A percentile compares a stretch with the other conserved stretches of the same genome.
Conservation (phyloP, 2,329 filamentous ascomycete species). For the Phyllosticta citrichinensis region DNA sequence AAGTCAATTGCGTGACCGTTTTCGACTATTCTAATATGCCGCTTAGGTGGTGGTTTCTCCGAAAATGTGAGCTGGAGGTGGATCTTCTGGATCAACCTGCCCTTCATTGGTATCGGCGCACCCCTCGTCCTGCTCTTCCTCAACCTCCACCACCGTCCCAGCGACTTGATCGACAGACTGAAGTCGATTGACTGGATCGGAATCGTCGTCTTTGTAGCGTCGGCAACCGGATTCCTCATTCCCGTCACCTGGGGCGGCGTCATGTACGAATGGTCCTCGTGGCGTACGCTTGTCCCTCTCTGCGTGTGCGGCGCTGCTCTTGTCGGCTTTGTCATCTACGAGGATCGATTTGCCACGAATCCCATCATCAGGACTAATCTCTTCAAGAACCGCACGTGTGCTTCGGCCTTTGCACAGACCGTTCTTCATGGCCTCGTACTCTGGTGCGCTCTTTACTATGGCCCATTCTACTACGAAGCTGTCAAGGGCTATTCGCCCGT, state of each 20-base stretch:
- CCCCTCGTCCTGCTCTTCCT: slow-evolving; percentile 44
- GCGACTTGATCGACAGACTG: slow-evolving; percentile 39
- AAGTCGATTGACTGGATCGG: slow-evolving; percentile 54
- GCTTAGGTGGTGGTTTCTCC: slow-evolving; percentile 41
- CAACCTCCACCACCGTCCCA: slow-evolving; percentile 39
- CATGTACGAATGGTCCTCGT: slow-evolving; percentile 54
- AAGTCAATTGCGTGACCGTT: neutral
- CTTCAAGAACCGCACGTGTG: slow-evolving; percentile 40
- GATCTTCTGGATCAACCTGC: slow-evolving; percentile 57
- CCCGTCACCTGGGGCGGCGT: slow-evolving; percentile 56
- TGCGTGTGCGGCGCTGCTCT: slow-evolving; percentile 45
- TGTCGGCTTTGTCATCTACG: slow-evolving; percentile 44
- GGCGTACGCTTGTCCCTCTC: slow-evolving; percentile 52
- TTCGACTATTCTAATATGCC: neutral
- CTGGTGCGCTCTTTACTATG: slow-evolving; percentile 31
- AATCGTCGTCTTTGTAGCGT: slow-evolving; percentile 49
- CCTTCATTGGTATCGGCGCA: slow-evolving; percentile 42
- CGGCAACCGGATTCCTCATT: slow-evolving; percentile 50
- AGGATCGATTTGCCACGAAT: slow-evolving; percentile 40
- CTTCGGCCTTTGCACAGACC: slow-evolving; percentile 43
- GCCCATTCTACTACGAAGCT: slow-evolving; percentile 33
- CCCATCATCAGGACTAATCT: slow-evolving; percentile 39
- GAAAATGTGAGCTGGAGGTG: slow-evolving; percentile 47
- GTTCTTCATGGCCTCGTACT: slow-evolving; percentile 47
- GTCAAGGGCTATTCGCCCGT: slow-evolving; percentile 31